phyloP scores from a whole-genome alignment of 202 grass and related monocot genomes.

The Musa balbisiana region DNA sequence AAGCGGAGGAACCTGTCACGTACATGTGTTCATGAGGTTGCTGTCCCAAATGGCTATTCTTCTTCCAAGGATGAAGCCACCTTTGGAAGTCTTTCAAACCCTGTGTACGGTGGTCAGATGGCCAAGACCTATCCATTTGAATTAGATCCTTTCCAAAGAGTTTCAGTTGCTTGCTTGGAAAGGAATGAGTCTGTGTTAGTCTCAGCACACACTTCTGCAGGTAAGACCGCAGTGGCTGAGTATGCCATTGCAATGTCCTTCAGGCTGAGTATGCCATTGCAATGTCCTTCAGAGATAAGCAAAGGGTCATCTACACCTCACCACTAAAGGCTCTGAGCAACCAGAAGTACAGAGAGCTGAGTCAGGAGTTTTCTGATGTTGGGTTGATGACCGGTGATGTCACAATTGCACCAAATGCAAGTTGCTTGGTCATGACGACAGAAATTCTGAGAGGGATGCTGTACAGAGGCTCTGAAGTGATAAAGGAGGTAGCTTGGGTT shows the following conservation, averaged over 20 bases:
- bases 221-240: constrained; percentile 85
- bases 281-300: constrained; percentile 94
- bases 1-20: constrained; percentile 65
- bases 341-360: constrained; percentile 97
- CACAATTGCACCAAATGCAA: constrained; percentile 80
- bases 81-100: constrained; percentile 60
- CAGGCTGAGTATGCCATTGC: constrained; percentile 89
- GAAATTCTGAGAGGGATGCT: constrained; percentile 98
- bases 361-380: constrained; percentile 84
- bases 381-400: constrained; percentile 95
- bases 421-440: constrained; percentile 97
- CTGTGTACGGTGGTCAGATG: constrained; percentile 68
- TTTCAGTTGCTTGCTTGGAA: constrained; percentile 81
- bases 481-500: constrained; percentile 91
- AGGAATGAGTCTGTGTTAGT: constrained; percentile 84
- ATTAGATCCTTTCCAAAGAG: constrained; percentile 86
- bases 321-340: constrained; percentile 93
- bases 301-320: constrained; percentile 93
- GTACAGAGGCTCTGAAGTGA: constrained; percentile 91
- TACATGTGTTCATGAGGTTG: constrained; percentile 89
- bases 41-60: constrained; percentile 58
- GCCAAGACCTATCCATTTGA: constrained; percentile 89
- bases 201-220: constrained; percentile 89
- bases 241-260: constrained; percentile 97
- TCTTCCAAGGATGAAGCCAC: constrained; percentile 46